Conservation (phyloP, 2,329 filamentous ascomycete species). For the Canariomyces notabilis region DNA sequence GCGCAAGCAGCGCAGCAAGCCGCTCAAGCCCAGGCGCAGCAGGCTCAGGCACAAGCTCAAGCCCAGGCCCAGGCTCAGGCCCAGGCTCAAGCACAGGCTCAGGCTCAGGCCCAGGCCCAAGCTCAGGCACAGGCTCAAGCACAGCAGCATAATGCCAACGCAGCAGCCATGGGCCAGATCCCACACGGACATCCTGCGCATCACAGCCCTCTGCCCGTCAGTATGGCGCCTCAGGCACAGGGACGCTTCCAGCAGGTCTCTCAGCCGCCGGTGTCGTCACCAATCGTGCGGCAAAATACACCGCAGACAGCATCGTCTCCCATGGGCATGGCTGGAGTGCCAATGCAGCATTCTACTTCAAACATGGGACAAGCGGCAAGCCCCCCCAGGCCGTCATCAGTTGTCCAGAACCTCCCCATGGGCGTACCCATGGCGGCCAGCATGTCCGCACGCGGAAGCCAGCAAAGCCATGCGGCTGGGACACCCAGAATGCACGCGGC, state of each 20-base stretch:
- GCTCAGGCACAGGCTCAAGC: slow-evolving; percentile 22
- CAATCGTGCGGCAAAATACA: slow-evolving; percentile 57
- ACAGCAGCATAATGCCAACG: slow-evolving; percentile 29
- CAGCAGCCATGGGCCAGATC: slow-evolving; percentile 31
- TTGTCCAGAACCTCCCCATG: slow-evolving; percentile 57
- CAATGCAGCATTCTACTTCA: slow-evolving; percentile 62
- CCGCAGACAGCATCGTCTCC: slow-evolving; percentile 62
- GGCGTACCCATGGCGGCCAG: slow-evolving; percentile 55
- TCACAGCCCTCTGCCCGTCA: slow-evolving; percentile 37
- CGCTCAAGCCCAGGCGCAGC: slow-evolving; percentile 30
- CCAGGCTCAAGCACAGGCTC: slow-evolving; percentile 24
- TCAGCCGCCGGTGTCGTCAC: slow-evolving; percentile 63
- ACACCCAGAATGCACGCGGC: slow-evolving; percentile 58
- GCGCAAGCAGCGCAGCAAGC: no score
- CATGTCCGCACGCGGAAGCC: slow-evolving; percentile 61
- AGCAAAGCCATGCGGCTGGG: slow-evolving; percentile 60
- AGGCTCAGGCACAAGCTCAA: slow-evolving; percentile 27
- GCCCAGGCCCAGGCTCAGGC: slow-evolving; percentile 23
- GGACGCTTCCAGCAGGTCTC: slow-evolving; percentile 52
- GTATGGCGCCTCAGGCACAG: slow-evolving; percentile 38
- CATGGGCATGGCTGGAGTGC: slow-evolving; percentile 51
- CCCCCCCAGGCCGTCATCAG: slow-evolving; percentile 61
- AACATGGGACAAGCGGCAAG: slow-evolving; percentile 57
- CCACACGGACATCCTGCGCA: slow-evolving; percentile 41
- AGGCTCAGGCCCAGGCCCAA: slow-evolving; percentile 28